Base-by-base conservation (phyloP, 305 asterid genomes). In the Solanum chacoense region DNA sequence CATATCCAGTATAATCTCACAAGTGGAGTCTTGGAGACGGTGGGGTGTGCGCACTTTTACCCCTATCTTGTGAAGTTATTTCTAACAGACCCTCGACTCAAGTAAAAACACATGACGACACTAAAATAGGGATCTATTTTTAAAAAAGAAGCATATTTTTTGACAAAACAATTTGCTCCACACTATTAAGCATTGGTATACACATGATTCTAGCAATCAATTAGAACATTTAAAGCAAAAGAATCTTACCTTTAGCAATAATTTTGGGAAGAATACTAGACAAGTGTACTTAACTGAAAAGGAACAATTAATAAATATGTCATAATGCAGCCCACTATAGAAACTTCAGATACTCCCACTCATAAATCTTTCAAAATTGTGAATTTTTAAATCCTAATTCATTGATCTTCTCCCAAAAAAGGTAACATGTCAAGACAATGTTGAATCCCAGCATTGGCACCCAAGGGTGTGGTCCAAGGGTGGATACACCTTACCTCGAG, bases 311-410 rank as follows among this genome's bases (percentile, higher is more conserved):
- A 81, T 45, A 34, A 81, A 55, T 37, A 76, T 88, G 14, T 29
- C 84, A 22, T 26, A 80, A 90, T 69, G 83, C 84, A 88, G 22
- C 80, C 85, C 88, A 87, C 63, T 75, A 36, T n/a, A 87, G 77
- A 89, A 84, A 87, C 55, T 55, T 88, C 88, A 72, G 74, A 88
- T 69, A 87, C 88, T 88, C 89, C 91, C 83, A 67, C 85, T 85
- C 84, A 74, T 84, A 24, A 29, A n/a, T 29, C 73, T 85, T 85
- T 63, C 75, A 20, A 88, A 88, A 72, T 40, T 40, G 36, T 84
- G 83, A 87, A 40, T 59, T 32, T 63, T 38, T 74, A 81, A 65
- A 86, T 59, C 87, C 45, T 72, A 29, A 83, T 83, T 50, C 73
- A 83, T 29, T 83, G 22, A 83, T 83, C 12, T 29, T 31, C 38